phyloP scores from a whole-genome alignment of 371 early-diverging fungal species.

The Blakeslea trispora region DNA sequence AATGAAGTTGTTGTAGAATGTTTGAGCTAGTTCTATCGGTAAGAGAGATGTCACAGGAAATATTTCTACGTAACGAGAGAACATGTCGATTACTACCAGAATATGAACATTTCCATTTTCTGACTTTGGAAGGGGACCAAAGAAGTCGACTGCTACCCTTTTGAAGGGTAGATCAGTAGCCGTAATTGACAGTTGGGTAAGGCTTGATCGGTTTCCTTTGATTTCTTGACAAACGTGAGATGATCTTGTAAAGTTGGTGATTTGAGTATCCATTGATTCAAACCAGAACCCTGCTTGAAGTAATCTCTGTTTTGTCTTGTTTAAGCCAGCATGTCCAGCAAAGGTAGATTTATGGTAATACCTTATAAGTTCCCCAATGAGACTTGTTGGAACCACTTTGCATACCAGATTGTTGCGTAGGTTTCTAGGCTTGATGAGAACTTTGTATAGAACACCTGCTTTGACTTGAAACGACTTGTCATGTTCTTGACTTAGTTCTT shows the following conservation, averaged over 20 bases:
- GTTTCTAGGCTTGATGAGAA: too few relatives aligned
- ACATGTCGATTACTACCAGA: neutral
- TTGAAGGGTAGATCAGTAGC: neutral
- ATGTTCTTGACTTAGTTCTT: neutral
- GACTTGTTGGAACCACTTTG: too few relatives aligned
- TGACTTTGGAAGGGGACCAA: neutral
- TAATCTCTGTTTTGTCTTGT: too few relatives aligned
- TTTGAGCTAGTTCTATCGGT: neutral
- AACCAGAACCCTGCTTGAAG: neutral
- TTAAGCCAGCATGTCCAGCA: too few relatives aligned
- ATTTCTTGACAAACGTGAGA: constrained; percentile 1
- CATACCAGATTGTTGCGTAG: too few relatives aligned
- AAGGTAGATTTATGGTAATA: too few relatives aligned
- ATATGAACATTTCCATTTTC: neutral
- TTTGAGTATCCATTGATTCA: neutral
- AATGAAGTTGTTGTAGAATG: neutral
- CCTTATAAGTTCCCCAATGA: too few relatives aligned
- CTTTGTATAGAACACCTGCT: constrained; percentile 4
- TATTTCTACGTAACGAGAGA: neutral
- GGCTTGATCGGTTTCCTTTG: neutral
- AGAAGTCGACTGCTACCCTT: neutral
- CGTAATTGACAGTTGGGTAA: neutral
- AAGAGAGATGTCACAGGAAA: neutral
- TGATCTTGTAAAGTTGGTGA: neutral
- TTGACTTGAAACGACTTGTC: neutral